Base-by-base conservation (phyloP, 2,329 filamentous ascomycete genomes). In the Beauveria brongniartii region DNA sequence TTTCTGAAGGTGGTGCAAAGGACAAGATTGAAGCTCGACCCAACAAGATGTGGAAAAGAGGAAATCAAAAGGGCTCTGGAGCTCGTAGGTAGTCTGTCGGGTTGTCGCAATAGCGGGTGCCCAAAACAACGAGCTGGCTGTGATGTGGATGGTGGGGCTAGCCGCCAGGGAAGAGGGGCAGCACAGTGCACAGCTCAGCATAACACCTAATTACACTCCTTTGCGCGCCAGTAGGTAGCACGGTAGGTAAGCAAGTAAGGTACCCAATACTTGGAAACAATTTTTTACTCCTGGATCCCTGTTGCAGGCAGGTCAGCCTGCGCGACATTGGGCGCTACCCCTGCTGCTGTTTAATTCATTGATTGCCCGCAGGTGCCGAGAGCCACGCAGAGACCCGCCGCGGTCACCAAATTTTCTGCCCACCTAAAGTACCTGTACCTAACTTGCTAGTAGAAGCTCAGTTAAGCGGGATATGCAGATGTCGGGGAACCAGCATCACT, bases 11-110 rank as follows among this genome's bases (percentile, higher is more conserved):
- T 53, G 24, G 57, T 22, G n/a, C 24, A 14, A 34, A 20, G n/a
- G 22, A 28, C 28, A 56, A 55, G 22, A 3, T 30, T 46, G 50
- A 44, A 37, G 34, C 48, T 65, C 68, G 64, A 56, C 69, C 66
- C 65, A 62, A 30, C 34, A 37, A 37, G 58, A 64, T 52, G 65
- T 41, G 56, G 12, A 48, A 34, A 52, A 28, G 40, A 55, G 43
- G 30, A 41, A 40, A 61, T n/a, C 20, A 48, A 48, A 22, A 40
- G 20, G 58, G 40, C 46, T 55, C 52, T 30, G 18, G 40, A 54
- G 44, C 50, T 51, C 51, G 53, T 14, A 41, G 48, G 24, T 61
- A 55, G 54, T 59, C 20, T 22, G 51, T 50, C 55, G 41, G 60
- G 47, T 61, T 57, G 60, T 61, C 54, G 60, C 60, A 61, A 61